phyloP scores from a whole-genome alignment of 805 yeast species.

The Cyberlindnera meyerae region DNA sequence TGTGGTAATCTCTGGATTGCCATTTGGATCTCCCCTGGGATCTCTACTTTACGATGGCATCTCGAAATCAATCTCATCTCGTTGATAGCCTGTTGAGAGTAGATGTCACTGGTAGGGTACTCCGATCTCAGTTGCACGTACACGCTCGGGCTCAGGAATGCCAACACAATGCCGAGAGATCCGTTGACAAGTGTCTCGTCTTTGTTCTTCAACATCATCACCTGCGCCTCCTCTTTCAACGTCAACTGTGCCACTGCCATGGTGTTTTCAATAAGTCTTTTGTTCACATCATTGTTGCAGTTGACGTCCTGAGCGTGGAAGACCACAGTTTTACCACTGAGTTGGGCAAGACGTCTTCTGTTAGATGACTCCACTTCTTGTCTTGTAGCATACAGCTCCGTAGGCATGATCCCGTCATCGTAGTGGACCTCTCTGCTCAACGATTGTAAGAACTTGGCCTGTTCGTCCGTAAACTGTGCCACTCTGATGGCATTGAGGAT shows the following conservation, averaged over 20 bases:
- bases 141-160: slow-evolving; percentile 30
- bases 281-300: too few relatives aligned
- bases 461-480: slow-evolving; percentile 53
- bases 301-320: slow-evolving; percentile 43
- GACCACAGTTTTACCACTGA: slow-evolving; percentile 42
- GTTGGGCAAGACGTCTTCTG: slow-evolving; percentile 37
- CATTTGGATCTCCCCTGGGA: slow-evolving; percentile 26
- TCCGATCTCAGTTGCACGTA: slow-evolving; percentile 7
- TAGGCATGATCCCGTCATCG: slow-evolving; percentile 78
- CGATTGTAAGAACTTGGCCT: slow-evolving; percentile 42
- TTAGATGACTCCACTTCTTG: slow-evolving; percentile 81
- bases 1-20: slow-evolving; percentile 18
- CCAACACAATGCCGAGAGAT: slow-evolving; percentile 68
- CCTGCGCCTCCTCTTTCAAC: slow-evolving; percentile 85
- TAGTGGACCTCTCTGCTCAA: slow-evolving; percentile 56
- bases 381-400: slow-evolving; percentile 85
- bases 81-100: slow-evolving; percentile 17
- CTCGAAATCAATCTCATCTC: slow-evolving; percentile 27
- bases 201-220: slow-evolving; percentile 83
- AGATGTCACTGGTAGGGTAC: slow-evolving; percentile 13
- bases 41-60: slow-evolving; percentile 24
- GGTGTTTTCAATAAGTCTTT: slow-evolving; percentile 37
- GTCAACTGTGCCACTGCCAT: slow-evolving; percentile 65
- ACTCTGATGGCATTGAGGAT: slow-evolving; percentile 77
- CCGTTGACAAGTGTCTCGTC: slow-evolving; percentile 85